Percentiles rank a stretch among this genome's conserved stretches.
Conservation (phyloP, 495 filamentous ascomycete species). For the Penicillium cosmopolitanum region DNA sequence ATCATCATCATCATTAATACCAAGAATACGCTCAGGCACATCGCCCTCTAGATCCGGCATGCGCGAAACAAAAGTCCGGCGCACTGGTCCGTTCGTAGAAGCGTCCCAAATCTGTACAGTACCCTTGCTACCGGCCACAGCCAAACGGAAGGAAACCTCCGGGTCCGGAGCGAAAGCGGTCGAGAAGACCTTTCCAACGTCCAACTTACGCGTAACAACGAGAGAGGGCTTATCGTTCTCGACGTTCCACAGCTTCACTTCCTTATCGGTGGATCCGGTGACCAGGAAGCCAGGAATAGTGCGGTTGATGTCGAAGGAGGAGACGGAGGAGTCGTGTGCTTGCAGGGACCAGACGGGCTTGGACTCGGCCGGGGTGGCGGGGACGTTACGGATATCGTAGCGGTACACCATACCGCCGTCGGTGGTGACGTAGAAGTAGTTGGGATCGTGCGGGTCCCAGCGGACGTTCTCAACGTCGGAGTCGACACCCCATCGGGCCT, state of each 20-base stretch:
- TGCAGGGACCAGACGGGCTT: constrained; percentile 93
- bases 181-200: constrained; percentile 93
- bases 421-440: constrained; percentile 94
- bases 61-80: constrained; percentile 78
- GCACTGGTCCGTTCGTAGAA: constrained; percentile 88
- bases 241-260: constrained; percentile 96
- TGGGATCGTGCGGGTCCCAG: constrained; percentile 91
- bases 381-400: constrained; percentile 76
- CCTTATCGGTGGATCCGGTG: constrained; percentile 90
- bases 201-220: constrained; percentile 88
- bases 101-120: constrained; percentile 96
- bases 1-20: constrained; percentile 68
- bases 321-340: constrained; percentile 92
- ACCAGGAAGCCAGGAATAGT: constrained; percentile 88
- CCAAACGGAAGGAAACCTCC: constrained; percentile 87
- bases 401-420: constrained; percentile 88
- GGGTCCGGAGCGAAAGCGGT: constrained; percentile 85
- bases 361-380: constrained; percentile 66
- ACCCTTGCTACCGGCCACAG: constrained; percentile 94
- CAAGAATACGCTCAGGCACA: constrained; percentile 76
- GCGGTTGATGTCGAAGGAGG: constrained; percentile 90
- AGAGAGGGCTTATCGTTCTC: constrained; percentile 74
- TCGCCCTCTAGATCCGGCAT: constrained; percentile 62
- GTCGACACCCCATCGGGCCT: constrained; percentile 87
- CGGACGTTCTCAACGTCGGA: constrained; percentile 89